Evolutionary conservation across 73 alveolate genomes (phyloP).

Genomic region (Stentor coeruleus): DNA sequence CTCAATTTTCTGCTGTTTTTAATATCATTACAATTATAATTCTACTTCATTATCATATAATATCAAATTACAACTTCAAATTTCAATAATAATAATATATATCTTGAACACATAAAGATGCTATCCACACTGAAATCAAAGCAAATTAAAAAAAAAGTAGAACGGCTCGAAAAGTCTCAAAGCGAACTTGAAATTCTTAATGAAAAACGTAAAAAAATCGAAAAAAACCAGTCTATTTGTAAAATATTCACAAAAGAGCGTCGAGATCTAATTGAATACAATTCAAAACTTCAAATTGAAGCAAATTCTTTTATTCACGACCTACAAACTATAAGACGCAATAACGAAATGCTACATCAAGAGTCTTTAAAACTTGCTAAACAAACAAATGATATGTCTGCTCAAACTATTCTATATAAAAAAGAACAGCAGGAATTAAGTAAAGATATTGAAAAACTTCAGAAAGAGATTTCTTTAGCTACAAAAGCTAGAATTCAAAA

Average conservation of each 20-base stretch:
- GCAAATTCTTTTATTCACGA: neutral
- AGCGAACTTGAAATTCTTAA: neutral
- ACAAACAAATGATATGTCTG: neutral
- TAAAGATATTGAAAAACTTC: too few species aligned
- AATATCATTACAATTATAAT: too few species aligned
- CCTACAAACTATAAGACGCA: neutral
- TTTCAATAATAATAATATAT: too few species aligned
- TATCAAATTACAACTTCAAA: too few species aligned
- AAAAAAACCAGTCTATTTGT: neutral
- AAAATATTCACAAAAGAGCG: neutral
- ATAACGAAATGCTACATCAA: slow-evolving; percentile 12
- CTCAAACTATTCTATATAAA: neutral
- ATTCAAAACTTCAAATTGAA: neutral
- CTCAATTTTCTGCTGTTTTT: too few species aligned
- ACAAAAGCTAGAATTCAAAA: too few species aligned
- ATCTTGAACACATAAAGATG: too few species aligned
- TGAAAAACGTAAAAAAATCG: neutral
- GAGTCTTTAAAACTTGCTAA: slow-evolving; percentile 13
- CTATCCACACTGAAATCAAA: too few species aligned
- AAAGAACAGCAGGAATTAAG: too few species aligned
- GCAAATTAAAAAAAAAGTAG: neutral
- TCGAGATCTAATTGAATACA: neutral
- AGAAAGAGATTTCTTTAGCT: too few species aligned
- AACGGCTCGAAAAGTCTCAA: neutral
- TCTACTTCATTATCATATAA: too few species aligned